Percentiles rank a stretch among this genome's conserved stretches.
Evolutionary conservation across 1,284 basidiomycete genomes (phyloP).

Genomic region (Sphaerobolus stellatus): DNA sequence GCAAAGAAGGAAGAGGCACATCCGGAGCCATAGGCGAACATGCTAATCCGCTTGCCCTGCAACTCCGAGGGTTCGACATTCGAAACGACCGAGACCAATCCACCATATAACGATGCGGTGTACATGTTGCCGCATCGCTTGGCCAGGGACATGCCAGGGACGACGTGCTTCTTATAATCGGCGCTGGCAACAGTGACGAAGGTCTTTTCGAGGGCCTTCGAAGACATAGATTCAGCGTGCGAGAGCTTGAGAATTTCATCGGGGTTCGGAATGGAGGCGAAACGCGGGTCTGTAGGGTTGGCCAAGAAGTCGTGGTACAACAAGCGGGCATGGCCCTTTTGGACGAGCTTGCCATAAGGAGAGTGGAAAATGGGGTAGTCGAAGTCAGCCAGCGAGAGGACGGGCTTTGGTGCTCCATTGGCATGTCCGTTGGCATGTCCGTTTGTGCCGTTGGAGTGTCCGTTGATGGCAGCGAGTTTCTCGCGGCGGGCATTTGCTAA

Average conservation of each 20-base stretch:
- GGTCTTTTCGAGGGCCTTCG: constrained; percentile 95
- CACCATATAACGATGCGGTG: constrained; percentile 95
- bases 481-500: constrained; percentile 41
- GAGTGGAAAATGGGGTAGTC: constrained; percentile 93
- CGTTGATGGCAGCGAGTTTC: constrained; percentile 45
- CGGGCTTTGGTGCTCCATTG: constrained; percentile 38
- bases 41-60: constrained; percentile 77
- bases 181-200: constrained; percentile 77
- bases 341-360: constrained; percentile 97
- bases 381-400: constrained; percentile 75
- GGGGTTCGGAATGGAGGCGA: constrained; percentile 71
- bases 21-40: constrained; percentile 95
- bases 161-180: constrained; percentile 70
- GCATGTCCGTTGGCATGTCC: constrained; percentile 35
- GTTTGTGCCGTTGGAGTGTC: constrained; percentile 28
- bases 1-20: constrained; percentile 92
- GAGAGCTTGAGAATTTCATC: constrained; percentile 67
- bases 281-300: constrained; percentile 72
- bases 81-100: constrained; percentile 81
- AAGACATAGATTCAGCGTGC: constrained; percentile 75
- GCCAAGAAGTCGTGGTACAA: constrained; percentile 91
- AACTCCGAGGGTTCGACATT: constrained; percentile 66
- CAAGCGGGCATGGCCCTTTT: constrained; percentile 95
- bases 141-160: constrained; percentile 80
- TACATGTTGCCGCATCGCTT: constrained; percentile 97